These are phyloP conservation scores for Rhodotorula sp. DNA, from an alignment of 1,284 basidiomycete species.

Conservation along the genomic window DNA sequence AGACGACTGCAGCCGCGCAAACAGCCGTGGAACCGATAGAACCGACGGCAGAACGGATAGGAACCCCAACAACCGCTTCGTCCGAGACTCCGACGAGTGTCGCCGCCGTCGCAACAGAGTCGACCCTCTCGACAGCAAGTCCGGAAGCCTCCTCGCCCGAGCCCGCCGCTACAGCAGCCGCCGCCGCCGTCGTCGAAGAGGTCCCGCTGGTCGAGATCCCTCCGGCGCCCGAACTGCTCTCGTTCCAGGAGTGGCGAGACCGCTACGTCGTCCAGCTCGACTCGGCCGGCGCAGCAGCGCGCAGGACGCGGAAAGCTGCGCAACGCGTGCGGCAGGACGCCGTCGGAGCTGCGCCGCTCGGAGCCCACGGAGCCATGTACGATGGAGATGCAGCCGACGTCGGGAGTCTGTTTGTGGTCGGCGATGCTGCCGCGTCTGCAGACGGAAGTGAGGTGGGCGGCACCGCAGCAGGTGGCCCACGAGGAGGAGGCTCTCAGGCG, in stretches of 20 bases:
- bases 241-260: slow-evolving; percentile 77
- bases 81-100: not conserved
- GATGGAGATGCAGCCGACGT: slow-evolving; percentile 32
- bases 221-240: slow-evolving; percentile 60
- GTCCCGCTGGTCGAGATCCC: slow-evolving; percentile 17
- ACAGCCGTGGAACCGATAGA: too few species aligned
- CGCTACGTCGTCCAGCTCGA: slow-evolving; percentile 30
- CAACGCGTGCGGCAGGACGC: slow-evolving; percentile 37
- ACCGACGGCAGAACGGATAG: not conserved
- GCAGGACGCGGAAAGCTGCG: slow-evolving; percentile 57
- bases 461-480: not conserved
- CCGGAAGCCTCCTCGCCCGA: not conserved
- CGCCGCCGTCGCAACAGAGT: not conserved
- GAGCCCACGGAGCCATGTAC: slow-evolving; percentile 23
- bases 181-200: slow-evolving; percentile 11
- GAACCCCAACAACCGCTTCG: not conserved
- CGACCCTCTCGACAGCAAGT: not conserved
- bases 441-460: not conserved
- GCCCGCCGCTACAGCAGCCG: not conserved
- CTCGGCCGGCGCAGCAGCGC: slow-evolving; percentile 7
- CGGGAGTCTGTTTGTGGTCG: slow-evolving; percentile 23
- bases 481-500: not conserved
- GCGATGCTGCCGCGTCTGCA: not conserved
- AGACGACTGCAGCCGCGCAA: too few species aligned
- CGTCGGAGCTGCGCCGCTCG: slow-evolving; percentile 36